Conservation (phyloP, 768 basidiomycete species). For the Psilocybe cubensis region DNA sequence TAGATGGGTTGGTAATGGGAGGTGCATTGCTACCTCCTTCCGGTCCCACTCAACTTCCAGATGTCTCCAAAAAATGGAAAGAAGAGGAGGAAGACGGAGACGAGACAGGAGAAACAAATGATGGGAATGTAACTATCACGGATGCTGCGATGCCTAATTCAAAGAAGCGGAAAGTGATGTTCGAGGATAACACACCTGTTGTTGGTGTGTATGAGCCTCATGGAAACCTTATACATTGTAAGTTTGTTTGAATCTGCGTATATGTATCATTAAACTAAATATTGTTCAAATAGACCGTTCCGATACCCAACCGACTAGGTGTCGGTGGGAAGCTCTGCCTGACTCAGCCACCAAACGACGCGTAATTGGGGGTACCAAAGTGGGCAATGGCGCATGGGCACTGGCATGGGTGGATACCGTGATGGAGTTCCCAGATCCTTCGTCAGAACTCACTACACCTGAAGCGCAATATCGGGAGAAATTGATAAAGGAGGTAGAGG, state of each 20-base stretch:
- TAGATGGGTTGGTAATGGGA: conserved; percentile 26
- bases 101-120: conserved; percentile 15
- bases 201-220: conserved; percentile 86
- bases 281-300: conserved; percentile 67
- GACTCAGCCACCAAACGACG: conserved; percentile 43
- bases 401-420: conserved; percentile 75
- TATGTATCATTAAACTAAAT: too few species aligned
- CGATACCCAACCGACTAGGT: conserved; percentile 76
- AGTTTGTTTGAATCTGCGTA: conserved; percentile 31
- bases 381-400: conserved; percentile 81
- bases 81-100: conserved; percentile 13
- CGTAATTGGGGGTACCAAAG: conserved; percentile 72
- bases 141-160: conserved; percentile 21
- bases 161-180: conserved; percentile 33
- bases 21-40: conserved; percentile 15
- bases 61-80: background rate
- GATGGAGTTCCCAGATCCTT: conserved; percentile 22
- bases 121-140: conserved; percentile 23
- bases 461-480: conserved; percentile 15
- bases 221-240: conserved; percentile 74
- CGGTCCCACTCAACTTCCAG: conserved; percentile 12
- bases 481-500: conserved; percentile 18
- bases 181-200: conserved; percentile 39
- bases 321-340: conserved; percentile 61
- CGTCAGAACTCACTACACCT: conserved; percentile 1